Evolutionary conservation across 1,284 basidiomycete genomes (phyloP), one percentile per base, ranked within the genome.

Genomic region (Garcileccinum viscosum): DNA sequence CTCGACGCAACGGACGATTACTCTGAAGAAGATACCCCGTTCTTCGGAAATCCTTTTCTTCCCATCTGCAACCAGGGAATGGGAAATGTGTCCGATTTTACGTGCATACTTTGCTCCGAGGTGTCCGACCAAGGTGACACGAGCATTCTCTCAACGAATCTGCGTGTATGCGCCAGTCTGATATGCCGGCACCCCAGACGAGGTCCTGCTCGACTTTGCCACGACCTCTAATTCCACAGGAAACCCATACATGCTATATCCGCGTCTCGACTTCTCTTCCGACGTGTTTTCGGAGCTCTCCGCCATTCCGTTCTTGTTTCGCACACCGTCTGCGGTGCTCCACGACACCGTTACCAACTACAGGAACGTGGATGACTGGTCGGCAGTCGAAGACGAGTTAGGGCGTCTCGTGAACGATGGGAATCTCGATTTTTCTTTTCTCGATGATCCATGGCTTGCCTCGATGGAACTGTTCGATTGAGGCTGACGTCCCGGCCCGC

Each of bases 271-370:
- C 19, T 67, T 74, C 50, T 15, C 7, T 44, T 47, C 76, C 6
- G 67, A 70, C 24, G 47, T 70, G 7, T 64, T 66, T 61, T 75
- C 67, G 30, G 75, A 80, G 35, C 75, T 80, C 60, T 81, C 80
- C 5, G 80, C 80, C 32, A 76, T 81, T 12, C 80, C 77, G 2
- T 81, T 80, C 40, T 58, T 80, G 17, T 80, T 76, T 67, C 66
- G 76, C 58, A 75, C 77, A 22, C 80, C 80, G 4, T 15, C 65
- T 32, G 5, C 44, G 9, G 62, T 78, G 7, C 33, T 6, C 44
- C 44, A 64, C 11, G 62, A 67, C 40, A 37, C 59, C 27, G 4
- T 63, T 1, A 6, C 50, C 62, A 15, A 24, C 8, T 38, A 38
- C 42, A 67, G 14, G 56, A 40, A 1, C 5, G 22, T 42, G 63